Base-by-base conservation (phyloP, 371 early-diverging fungal genomes). In the Zychaea mexicana region DNA sequence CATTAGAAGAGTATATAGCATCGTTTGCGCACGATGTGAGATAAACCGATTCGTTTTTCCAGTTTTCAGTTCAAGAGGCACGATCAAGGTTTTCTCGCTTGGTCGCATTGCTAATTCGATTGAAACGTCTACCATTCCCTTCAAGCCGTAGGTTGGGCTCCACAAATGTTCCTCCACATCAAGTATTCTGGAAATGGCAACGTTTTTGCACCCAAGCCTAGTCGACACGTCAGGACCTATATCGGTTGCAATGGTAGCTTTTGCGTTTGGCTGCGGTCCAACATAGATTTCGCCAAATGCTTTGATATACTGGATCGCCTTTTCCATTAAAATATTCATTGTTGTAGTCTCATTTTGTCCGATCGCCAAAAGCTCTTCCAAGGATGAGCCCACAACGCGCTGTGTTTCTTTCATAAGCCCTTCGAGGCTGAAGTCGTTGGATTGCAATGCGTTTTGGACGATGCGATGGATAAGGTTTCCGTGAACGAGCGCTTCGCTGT, bases 1-100 rank as follows among this genome's bases (percentile, higher is more conserved):
- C 86, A 98, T 83, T 28, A 97, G 67, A 30, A 96, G 78, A 8
- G 92, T 89, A 72, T 98, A 98, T 4, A 97, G 67, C 4, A 87
- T 71, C 0, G 95, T 88, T 71, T 98, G 98, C 0, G 96, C 94
- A 3, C 90, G 85, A 74, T 98, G 95, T 2, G 89, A 69, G 4
- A 88, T 67, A 9, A 79, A 70, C 9, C 78, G 78, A 3, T 72
- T 74, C 2, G 71, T 60, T 46, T 79, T 82, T 15, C 98, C 96
- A 0, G 98, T 95, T 68, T 98, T 98, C 24, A 98, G 60, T 73
- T 98, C 98, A 36, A 98, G 83, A 0, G 98, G 98, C 26, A 89
- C 83, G 1, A 78, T 74, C 28, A 83, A 42, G 0, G 69, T 75
- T 30, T 65, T 72, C 2, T 63, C 60, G 21, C 46, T 64, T 1